Conservation (phyloP, 768 basidiomycete genomes). For the Pleurotus salmoneostramineus region DNA sequence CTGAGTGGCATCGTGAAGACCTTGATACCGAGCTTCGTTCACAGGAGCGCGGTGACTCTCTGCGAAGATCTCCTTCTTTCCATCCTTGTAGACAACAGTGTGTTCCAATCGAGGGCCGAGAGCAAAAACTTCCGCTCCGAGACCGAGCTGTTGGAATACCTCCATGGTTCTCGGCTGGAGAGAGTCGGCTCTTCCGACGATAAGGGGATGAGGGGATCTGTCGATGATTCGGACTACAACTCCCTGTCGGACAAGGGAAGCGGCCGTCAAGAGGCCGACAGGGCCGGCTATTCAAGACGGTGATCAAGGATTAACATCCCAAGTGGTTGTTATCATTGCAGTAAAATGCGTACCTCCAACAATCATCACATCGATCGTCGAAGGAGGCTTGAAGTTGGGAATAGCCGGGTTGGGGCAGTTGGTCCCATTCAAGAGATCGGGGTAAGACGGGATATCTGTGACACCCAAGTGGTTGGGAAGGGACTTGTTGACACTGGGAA, state of each 20-base stretch:
- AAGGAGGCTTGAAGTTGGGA: conserved; percentile 11
- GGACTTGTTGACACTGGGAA: background rate
- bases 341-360: conserved; percentile 44
- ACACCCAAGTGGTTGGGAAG: conserved; percentile 7
- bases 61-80: conserved; percentile 9
- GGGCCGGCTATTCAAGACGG: background rate
- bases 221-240: conserved; percentile 42
- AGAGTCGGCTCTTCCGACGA: conserved; percentile 51
- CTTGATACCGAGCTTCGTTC: conserved; percentile 7
- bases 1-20: conserved; percentile 8
- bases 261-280: conserved; percentile 32
- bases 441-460: conserved; percentile 1
- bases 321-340: background rate
- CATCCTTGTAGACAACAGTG: conserved; percentile 9
- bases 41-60: conserved; percentile 7
- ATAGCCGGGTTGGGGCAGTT: conserved; percentile 8
- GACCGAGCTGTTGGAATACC: conserved; percentile 31
- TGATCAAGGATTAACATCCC: background rate
- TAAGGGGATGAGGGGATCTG: conserved; percentile 11
- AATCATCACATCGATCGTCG: conserved; percentile 40
- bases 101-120: conserved; percentile 8
- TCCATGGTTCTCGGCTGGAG: conserved; percentile 54
- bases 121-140: conserved; percentile 5
- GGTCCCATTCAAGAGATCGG: conserved; percentile 6
- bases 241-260: conserved; percentile 38